Conservation (phyloP, 768 basidiomycete species). For the Mycena sanguinolenta region DNA sequence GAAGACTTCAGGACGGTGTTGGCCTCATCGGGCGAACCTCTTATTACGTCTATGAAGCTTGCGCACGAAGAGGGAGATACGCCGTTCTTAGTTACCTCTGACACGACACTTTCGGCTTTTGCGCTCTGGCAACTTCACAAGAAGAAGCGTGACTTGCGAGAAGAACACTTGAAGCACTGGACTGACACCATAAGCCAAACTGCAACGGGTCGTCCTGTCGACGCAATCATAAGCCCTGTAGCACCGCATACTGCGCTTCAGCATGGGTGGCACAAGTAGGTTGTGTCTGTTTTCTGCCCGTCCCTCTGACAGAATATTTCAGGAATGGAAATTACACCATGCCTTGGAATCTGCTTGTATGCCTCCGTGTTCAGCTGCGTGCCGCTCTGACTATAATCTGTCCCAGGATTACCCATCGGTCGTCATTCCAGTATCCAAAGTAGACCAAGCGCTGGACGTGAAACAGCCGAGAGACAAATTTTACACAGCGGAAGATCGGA, state of each 20-base stretch:
- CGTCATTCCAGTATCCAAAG: slow-evolving; percentile 74
- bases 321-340: slow-evolving; percentile 23
- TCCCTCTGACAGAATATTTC: neutral
- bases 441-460: slow-evolving; percentile 67
- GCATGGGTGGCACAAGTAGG: slow-evolving; percentile 70
- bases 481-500: slow-evolving; percentile 60
- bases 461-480: slow-evolving; percentile 62
- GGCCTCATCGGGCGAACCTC: slow-evolving; percentile 63
- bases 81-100: slow-evolving; percentile 43
- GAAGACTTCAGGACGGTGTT: slow-evolving; percentile 60
- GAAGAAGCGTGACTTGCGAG: slow-evolving; percentile 60
- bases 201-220: slow-evolving; percentile 79
- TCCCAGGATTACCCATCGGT: slow-evolving; percentile 45
- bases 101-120: slow-evolving; percentile 58
- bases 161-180: slow-evolving; percentile 75
- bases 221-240: slow-evolving; percentile 78
- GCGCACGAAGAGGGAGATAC: slow-evolving; percentile 31
- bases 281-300: slow-evolving; percentile 28
- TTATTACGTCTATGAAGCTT: slow-evolving; percentile 62
- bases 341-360: slow-evolving; percentile 47
- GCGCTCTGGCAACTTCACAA: slow-evolving; percentile 79
- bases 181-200: slow-evolving; percentile 63
- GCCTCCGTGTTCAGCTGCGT: slow-evolving; percentile 25
- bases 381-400: slow-evolving; percentile 11
- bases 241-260: slow-evolving; percentile 73